Evolutionary conservation across 495 filamentous ascomycete genomes (phyloP).

Genomic region (Aspergillus avenaceus): DNA sequence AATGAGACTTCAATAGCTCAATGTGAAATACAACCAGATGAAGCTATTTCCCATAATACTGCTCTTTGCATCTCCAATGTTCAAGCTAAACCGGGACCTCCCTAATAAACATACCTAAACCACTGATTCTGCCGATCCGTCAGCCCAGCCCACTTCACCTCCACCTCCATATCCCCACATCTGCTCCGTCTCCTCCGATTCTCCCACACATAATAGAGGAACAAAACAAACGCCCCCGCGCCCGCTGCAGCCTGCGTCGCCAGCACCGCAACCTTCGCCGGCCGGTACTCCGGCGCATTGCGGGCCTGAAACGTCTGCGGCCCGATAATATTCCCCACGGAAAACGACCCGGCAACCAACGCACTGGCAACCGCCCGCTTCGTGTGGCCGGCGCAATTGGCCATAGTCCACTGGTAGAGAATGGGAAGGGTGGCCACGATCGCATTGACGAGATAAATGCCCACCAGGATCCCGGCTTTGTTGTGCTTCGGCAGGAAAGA

Average conservation of each 20-base stretch:
- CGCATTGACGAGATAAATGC: slow-evolving; percentile 38
- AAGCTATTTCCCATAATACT: no score
- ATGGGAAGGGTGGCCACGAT: slow-evolving; percentile 33
- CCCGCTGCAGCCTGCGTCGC: slow-evolving; percentile 41
- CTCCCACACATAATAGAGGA: slow-evolving; percentile 41
- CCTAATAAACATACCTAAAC: slow-evolving; percentile 16
- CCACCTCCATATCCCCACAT: slow-evolving; percentile 10
- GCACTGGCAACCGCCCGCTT: slow-evolving; percentile 54
- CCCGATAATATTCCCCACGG: slow-evolving; percentile 56
- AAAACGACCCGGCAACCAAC: slow-evolving; percentile 56
- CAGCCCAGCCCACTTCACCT: slow-evolving; percentile 29
- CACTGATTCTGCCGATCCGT: slow-evolving; percentile 34
- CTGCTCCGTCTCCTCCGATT: slow-evolving; percentile 37
- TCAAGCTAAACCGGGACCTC: no score
- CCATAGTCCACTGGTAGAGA: slow-evolving; percentile 38
- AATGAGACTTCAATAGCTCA: no score
- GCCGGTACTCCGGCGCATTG: slow-evolving; percentile 45
- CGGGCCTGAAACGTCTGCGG: slow-evolving; percentile 48
- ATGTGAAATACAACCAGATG: no score
- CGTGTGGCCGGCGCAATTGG: slow-evolving; percentile 46
- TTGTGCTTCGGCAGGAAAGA: slow-evolving; percentile 44
- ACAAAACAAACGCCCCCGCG: slow-evolving; percentile 30
- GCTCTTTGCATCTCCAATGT: no score
- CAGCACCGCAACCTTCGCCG: slow-evolving; percentile 59
- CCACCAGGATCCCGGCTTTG: slow-evolving; percentile 30